Base-by-base conservation (phyloP, 108 stramenopile genomes). In the Fragilaria crotonensis region DNA sequence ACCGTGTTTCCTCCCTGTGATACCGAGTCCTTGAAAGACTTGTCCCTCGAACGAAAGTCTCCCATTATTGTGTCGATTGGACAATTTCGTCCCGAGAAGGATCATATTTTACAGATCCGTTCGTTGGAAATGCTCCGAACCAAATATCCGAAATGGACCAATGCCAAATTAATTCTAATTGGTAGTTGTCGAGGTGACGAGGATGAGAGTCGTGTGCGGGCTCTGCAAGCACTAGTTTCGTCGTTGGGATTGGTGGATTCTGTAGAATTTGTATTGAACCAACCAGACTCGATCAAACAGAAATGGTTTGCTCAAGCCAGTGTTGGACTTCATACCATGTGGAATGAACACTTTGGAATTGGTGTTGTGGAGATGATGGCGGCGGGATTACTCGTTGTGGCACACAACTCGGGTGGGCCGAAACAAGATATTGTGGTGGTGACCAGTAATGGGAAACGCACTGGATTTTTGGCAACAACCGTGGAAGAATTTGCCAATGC, bases 321-420 rank as follows among this genome's bases (percentile, higher is more conserved):
- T 23, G 73, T 98, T 17, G 99, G 99, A 4, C 68, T 99, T n/a
- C 99, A 99, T 70, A 98, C 97, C 20, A 99, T 99, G 99, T 95
- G 97, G 85, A 95, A 96, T 58, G 99, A 99, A 65, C 99, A 99
- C 78, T 99, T 99, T 73, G 99, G 99, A n/a, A 99, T 99, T 63
- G 95, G 95, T 14, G 93, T 98, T 27, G 99, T 99, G 59, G 99
- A 99, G 74, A 96, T 96, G 90, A 88, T 93, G 89, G 96, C 97
- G 2, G 94, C 99, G 3, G 97, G 97, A n/a, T 46, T 96, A 63
- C 63, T 98, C 4, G 74, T 81, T 0, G 71, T 98, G 5, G 99
- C 99, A 4, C 99, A 99, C 68, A 60, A 95, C 52, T 92, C 89
- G 14, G 99, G 99, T 51, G 99, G 99, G 0, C 99, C 99, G 11